These are phyloP conservation scores for Chiua virens DNA, from an alignment of 768 basidiomycete genomes.

Conservation along the genomic window DNA sequence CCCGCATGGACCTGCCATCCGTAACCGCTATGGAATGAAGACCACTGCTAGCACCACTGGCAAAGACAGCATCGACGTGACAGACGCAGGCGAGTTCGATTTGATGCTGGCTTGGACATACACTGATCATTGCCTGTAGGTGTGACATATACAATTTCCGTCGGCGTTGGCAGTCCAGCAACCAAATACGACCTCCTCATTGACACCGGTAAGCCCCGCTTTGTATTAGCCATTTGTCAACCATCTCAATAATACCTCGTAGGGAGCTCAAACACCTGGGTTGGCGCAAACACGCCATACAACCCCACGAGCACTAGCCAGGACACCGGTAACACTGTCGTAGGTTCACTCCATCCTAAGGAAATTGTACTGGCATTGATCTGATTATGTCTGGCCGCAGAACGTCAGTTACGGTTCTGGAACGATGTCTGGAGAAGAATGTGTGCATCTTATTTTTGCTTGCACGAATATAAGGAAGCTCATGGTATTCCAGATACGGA, in stretches of 20 bases:
- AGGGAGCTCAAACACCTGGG: slow-evolving; percentile 56
- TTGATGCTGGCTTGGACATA: neutral
- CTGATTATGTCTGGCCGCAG: slow-evolving; percentile 24
- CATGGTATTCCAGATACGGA: slow-evolving; percentile 41
- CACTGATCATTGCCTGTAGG: slow-evolving; percentile 19
- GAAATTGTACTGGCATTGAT: neutral
- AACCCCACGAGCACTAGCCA: slow-evolving; percentile 45
- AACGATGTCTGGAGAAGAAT: slow-evolving; percentile 52
- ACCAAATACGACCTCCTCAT: slow-evolving; percentile 53
- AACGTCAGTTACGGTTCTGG: slow-evolving; percentile 57
- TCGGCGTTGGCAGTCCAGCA: slow-evolving; percentile 52
- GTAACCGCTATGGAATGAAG: slow-evolving; percentile 23
- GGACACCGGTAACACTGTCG: slow-evolving; percentile 38
- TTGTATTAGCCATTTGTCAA: neutral
- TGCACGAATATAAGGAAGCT: neutral
- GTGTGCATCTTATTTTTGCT: slow-evolving; percentile 23
- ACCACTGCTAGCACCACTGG: slow-evolving; percentile 3
- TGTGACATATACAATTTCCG: slow-evolving; percentile 53
- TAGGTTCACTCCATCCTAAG: slow-evolving; percentile 18
- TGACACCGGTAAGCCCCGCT: slow-evolving; percentile 46
- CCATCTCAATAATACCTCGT: neutral
- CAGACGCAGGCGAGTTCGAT: slow-evolving; percentile 44
- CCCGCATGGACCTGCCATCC: slow-evolving; percentile 50
- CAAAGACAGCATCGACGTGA: slow-evolving; percentile 48
- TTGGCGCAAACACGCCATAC: slow-evolving; percentile 51